Conservation (phyloP, 2,329 filamentous ascomycete species). For the Podosphaera fusca region DNA sequence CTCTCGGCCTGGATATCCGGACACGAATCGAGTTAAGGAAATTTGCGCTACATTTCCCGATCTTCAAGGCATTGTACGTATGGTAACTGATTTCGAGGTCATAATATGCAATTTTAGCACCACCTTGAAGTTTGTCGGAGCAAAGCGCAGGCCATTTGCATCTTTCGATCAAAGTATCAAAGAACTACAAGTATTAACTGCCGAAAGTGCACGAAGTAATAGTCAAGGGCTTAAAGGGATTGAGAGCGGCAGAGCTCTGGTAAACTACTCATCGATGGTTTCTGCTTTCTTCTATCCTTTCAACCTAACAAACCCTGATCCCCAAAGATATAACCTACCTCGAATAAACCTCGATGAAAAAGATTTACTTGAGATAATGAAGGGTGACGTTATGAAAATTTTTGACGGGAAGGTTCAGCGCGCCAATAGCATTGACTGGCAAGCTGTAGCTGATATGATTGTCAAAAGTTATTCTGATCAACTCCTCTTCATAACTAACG, state of each 20-base stretch:
- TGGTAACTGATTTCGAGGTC: conserved; percentile 49
- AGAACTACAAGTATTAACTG: neutral
- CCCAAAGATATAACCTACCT: conserved; percentile 6
- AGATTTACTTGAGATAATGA: conserved; percentile 16
- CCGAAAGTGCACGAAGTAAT: conserved; percentile 20
- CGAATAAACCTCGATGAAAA: conserved; percentile 5
- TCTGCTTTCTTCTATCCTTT: conserved; percentile 13
- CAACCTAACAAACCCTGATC: conserved; percentile 13
- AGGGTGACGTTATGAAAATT: conserved; percentile 22
- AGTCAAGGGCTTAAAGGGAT: conserved; percentile 22
- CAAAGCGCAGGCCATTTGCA: conserved; percentile 4
- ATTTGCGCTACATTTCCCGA: conserved; percentile 26
- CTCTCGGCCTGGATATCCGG: neutral
- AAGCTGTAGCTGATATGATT: conserved; percentile 41
- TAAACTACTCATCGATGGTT: conserved; percentile 14
- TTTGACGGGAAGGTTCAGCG: conserved; percentile 11
- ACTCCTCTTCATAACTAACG: conserved; percentile 17
- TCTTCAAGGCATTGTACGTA: conserved; percentile 41
- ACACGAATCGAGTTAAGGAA: neutral
- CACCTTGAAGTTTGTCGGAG: conserved; percentile 10
- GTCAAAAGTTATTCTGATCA: conserved; percentile 35
- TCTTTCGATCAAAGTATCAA: neutral
- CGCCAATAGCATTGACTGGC: conserved; percentile 26
- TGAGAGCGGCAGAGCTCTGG: conserved; percentile 15
- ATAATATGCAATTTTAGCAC: conserved; percentile 39